A percentile compares a stretch with the other conserved stretches of the same genome.
Evolutionary conservation across 176 grass and related monocot genomes (phyloP).

Genomic region (Oryza longistaminata): DNA sequence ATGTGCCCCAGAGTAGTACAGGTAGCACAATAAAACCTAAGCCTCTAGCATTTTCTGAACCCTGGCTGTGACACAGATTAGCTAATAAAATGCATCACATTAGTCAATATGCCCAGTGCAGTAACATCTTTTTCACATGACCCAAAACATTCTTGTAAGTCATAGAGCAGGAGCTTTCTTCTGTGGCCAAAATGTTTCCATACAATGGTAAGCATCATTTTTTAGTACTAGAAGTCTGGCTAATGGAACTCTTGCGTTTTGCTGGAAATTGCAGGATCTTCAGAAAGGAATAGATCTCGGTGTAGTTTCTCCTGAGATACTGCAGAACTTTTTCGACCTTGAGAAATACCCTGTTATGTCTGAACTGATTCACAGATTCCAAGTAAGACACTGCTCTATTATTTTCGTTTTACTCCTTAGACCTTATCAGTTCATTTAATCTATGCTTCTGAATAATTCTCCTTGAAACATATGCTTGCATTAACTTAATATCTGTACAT

Average conservation of each 20-base stretch:
- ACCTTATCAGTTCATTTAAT: slow-evolving; percentile 12
- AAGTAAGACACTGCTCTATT: slow-evolving; percentile 51
- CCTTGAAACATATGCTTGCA: slow-evolving; percentile 7
- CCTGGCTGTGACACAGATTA: neutral
- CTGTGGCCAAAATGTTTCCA: slow-evolving; percentile 6
- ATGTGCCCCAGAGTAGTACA: neutral
- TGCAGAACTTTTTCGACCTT: slow-evolving; percentile 99
- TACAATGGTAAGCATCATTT: neutral
- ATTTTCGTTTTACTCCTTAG: neutral
- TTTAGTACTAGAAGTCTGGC: neutral
- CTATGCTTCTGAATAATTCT: slow-evolving; percentile 13
- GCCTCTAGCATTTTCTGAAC: slow-evolving; percentile 3
- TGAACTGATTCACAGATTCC: slow-evolving; percentile 89
- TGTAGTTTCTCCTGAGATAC: slow-evolving; percentile 93
- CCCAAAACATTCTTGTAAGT: neutral
- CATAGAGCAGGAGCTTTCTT: neutral
- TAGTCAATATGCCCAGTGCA: neutral
- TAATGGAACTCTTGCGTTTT: slow-evolving; percentile 29
- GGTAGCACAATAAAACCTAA: neutral
- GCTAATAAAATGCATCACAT: slow-evolving; percentile 13
- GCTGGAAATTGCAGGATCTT: slow-evolving; percentile 57
- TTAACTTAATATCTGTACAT: slow-evolving; percentile 16
- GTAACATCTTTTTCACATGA: neutral
- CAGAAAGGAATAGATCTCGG: slow-evolving; percentile 94
- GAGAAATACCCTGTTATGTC: slow-evolving; percentile 82